These are phyloP conservation scores for Daldinia bambusicola DNA, from an alignment of 495 filamentous ascomycete species.

Conservation along the genomic window DNA sequence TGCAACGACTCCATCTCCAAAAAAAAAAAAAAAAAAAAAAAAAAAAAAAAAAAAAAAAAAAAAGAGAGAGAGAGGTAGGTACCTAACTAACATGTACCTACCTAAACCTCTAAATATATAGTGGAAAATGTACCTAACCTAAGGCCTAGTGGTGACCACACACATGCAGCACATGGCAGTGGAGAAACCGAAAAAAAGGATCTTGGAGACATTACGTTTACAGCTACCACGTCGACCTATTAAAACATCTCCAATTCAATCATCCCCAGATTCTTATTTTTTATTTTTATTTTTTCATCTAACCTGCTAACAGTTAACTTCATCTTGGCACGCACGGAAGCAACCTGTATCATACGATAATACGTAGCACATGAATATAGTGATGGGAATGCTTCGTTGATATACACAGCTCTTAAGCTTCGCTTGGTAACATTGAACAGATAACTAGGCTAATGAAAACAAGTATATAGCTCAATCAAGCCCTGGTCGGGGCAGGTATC, in stretches of 20 bases:
- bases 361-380: neutral
- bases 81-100: neutral
- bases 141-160: neutral
- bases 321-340: neutral
- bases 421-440: neutral
- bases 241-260: constrained; percentile 22
- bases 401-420: constrained; percentile 14
- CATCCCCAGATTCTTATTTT: neutral
- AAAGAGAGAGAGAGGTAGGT: neutral
- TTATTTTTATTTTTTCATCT: no score
- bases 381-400: constrained; percentile 5
- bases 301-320: neutral
- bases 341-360: neutral
- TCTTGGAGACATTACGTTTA: constrained; percentile 7
- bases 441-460: constrained; percentile 33
- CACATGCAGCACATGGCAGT: neutral
- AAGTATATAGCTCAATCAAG: constrained; percentile 18
- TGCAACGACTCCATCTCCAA: constrained; percentile 2
- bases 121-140: neutral
- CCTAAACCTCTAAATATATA: no score
- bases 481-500: constrained; percentile 16
- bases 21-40: neutral
- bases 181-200: neutral
- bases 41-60: neutral
- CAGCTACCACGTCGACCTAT: neutral